Percentiles rank a stretch among this genome's conserved stretches.
phyloP scores from a whole-genome alignment of 208 protist genomes.

The Trichomonas tenax region DNA sequence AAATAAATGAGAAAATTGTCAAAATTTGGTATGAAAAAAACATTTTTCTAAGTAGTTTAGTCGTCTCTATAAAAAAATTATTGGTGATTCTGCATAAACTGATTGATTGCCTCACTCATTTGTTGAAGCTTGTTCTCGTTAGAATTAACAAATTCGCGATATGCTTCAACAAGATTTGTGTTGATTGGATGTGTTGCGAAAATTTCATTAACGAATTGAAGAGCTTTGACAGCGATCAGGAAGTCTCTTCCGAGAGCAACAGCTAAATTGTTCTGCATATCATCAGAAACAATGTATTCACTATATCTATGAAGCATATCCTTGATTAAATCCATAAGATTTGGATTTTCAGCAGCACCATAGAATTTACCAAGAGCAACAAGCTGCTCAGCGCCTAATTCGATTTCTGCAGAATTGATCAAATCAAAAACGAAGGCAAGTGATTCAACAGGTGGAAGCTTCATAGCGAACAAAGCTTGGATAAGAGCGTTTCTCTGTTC shows the following conservation, averaged over 20 bases:
- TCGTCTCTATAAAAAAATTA: not conserved
- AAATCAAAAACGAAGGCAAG: not conserved
- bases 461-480: not conserved
- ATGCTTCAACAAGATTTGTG: not conserved
- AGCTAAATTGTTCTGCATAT: not conserved
- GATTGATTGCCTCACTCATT: not conserved
- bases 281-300: not conserved
- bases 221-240: not conserved
- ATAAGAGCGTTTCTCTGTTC: not conserved
- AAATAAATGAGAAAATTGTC: too few relatives aligned
- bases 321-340: not conserved
- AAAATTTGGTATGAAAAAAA: too few relatives aligned
- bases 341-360: not conserved
- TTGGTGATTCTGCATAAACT: not conserved
- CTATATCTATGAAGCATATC: not conserved
- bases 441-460: not conserved
- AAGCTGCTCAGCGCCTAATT: not conserved
- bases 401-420: not conserved
- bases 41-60: not conserved
- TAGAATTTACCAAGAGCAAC: not conserved
- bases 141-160: not conserved
- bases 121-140: not conserved
- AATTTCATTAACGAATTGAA: not conserved
- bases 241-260: not conserved
- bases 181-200: not conserved